These are phyloP conservation scores for Friedmanniomyces simplex DNA, from an alignment of 495 filamentous ascomycete genomes.

Conservation along the genomic window DNA sequence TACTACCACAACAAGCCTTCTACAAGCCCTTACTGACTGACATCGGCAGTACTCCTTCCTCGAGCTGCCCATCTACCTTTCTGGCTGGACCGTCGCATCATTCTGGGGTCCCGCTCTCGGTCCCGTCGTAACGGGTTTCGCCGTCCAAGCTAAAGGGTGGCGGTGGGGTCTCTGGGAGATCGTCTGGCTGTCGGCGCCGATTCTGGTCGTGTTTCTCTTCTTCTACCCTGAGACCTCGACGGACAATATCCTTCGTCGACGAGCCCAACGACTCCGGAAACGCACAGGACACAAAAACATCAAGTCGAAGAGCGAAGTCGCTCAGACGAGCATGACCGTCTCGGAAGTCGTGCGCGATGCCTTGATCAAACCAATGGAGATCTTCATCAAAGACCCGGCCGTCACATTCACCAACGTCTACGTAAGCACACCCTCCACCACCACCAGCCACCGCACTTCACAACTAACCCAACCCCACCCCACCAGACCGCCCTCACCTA, in stretches of 20 bases:
- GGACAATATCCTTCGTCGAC: constrained; percentile 42
- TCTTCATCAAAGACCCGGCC: constrained; percentile 50
- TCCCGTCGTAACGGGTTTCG: constrained; percentile 49
- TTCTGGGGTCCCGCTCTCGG: constrained; percentile 42
- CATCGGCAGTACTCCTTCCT: constrained; percentile 24
- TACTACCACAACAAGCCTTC: neutral
- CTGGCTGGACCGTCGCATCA: constrained; percentile 37
- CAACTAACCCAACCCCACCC: no score
- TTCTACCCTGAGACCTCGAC: constrained; percentile 43
- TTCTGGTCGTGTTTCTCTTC: constrained; percentile 39
- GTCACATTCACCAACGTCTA: constrained; percentile 51
- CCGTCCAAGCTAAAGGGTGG: constrained; percentile 39
- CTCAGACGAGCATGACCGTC: constrained; percentile 31
- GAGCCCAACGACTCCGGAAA: constrained; percentile 41
- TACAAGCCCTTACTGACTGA: constrained; percentile 1
- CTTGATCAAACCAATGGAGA: constrained; percentile 50
- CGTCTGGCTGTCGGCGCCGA: constrained; percentile 36
- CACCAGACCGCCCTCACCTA: constrained; percentile 44
- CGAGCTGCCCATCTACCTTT: constrained; percentile 39
- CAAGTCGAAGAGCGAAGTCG: constrained; percentile 26
- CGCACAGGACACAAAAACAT: constrained; percentile 24
- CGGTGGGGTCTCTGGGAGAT: constrained; percentile 31
- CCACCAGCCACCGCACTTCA: neutral
- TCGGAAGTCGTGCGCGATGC: constrained; percentile 39
- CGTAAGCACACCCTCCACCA: constrained; percentile 2